Evolutionary conservation across 2,329 filamentous ascomycete genomes (phyloP).

Genomic region (Ilyonectria sp.): DNA sequence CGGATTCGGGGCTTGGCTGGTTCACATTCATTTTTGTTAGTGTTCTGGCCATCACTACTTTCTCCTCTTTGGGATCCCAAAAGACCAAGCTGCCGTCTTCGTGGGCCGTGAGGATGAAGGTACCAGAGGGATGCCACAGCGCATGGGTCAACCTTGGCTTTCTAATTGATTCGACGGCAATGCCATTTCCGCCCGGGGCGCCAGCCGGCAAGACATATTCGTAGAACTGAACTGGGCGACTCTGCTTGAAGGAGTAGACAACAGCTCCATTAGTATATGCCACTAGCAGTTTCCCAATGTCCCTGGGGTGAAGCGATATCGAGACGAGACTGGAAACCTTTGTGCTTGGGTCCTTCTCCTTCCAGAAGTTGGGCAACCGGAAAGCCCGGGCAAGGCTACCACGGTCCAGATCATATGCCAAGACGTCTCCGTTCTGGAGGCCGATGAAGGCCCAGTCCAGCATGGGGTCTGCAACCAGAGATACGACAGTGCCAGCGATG

Average conservation of each 20-base stretch:
- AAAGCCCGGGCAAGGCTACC: constrained; percentile 79
- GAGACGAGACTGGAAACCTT: constrained; percentile 76
- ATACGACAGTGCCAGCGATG: constrained; percentile 82
- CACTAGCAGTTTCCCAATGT: constrained; percentile 91
- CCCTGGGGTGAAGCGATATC: constrained; percentile 88
- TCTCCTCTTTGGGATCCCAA: constrained; percentile 93
- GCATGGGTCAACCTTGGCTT: constrained; percentile 85
- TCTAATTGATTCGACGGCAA: constrained; percentile 73
- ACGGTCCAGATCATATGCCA: constrained; percentile 94
- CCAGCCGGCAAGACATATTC: constrained; percentile 86
- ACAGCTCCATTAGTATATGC: constrained; percentile 92
- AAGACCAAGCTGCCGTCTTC: constrained; percentile 94
- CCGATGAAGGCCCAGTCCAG: constrained; percentile 95
- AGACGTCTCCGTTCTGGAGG: constrained; percentile 84
- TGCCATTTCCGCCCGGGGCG: constrained; percentile 85
- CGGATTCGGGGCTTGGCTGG: constrained; percentile 69
- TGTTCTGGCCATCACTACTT: constrained; percentile 86
- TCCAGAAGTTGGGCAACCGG: constrained; percentile 90
- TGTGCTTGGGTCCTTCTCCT: constrained; percentile 77
- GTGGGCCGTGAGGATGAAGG: constrained; percentile 88
- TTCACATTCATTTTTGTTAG: constrained; percentile 82
- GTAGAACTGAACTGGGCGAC: constrained; percentile 82
- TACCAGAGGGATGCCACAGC: constrained; percentile 95
- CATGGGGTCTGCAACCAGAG: constrained; percentile 86
- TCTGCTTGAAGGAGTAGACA: constrained; percentile 95